phyloP scores from a whole-genome alignment of 83 land plant genomes.

The Picea engelmannii region DNA sequence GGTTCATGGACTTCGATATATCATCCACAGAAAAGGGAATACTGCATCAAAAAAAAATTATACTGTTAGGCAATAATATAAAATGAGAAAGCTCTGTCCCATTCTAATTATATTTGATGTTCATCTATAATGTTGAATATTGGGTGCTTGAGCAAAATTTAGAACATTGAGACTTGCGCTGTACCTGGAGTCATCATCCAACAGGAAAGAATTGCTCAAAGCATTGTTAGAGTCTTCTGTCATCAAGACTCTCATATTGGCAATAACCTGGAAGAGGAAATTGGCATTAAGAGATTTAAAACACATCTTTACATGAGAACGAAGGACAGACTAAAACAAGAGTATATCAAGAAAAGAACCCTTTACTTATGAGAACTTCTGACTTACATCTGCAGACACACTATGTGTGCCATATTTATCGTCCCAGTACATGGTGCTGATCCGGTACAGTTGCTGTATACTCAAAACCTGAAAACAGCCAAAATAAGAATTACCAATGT shows the following conservation, averaged over 20 bases:
- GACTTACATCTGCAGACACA: conserved; percentile 66
- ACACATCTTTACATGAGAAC: not conserved
- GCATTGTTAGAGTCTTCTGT: conserved; percentile 98
- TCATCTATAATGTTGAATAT: not conserved
- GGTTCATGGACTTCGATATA: conserved; percentile 56
- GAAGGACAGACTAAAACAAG: not conserved
- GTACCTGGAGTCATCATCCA: conserved; percentile 98
- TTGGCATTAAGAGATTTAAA: not conserved
- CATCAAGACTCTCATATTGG: conserved; percentile 95
- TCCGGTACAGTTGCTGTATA: conserved; percentile 74
- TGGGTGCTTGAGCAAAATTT: not conserved
- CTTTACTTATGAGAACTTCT: not conserved
- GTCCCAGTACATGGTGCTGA: conserved; percentile 91
- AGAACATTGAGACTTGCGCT: not conserved
- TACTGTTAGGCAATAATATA: not conserved
- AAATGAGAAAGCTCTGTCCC: not conserved
- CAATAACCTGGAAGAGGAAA: conserved; percentile 66
- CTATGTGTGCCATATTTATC: conserved; percentile 88
- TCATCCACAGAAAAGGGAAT: conserved; percentile 62
- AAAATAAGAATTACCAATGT: not conserved
- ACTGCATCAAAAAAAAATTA: conserved; percentile 25
- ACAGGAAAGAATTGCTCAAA: conserved; percentile 91
- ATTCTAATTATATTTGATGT: not conserved
- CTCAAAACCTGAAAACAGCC: conserved; percentile 61
- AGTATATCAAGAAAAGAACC: not conserved